Evolutionary conservation across 768 basidiomycete genomes (phyloP), one percentile per base, ranked within the genome.

Genomic region (Chalciporus pseudorubinellus): DNA sequence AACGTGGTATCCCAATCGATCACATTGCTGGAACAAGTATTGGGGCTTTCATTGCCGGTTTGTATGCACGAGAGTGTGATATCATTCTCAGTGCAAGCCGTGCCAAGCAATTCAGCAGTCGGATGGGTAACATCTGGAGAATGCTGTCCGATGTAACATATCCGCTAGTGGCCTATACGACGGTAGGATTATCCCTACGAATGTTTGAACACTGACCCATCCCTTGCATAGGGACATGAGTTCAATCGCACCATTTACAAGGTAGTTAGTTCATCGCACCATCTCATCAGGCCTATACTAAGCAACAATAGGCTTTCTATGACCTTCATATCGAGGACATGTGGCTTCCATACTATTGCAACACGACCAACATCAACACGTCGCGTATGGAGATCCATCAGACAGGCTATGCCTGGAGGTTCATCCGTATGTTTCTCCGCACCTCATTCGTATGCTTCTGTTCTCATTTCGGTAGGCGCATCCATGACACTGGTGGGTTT

Each of bases 341-440:
- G 90, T 98, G 95, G 97, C 76, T 99, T 6, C 97, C 95, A 4
- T 98, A 84, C 74, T 98, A 95, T 72, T 97, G 94, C 71, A 98
- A 98, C 62, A 92, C 95, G 3, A 95, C 97, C 18, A 98, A 98
- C 61, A 97, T 99, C 67, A 93, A 87, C 46, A 92, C 90, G 40
- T 97, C 93, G 9, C 80, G 85, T 9, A 98, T 98, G 93, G 94
- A 98, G 63, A 86, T 98, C 39, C 97, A 99, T 62, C 89, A 95
- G 59, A 91, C 92, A 12, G 97, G 97, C n/a, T 98, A 98, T 72
- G 95, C 97, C 12, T 99, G 95, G 95, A 79, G 93, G 59, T 92
- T 84, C 64, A 90, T 92, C 48, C 88, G 92, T 90, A 65, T 59
- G 78, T 63, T 40, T 41, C 14, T 3, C 19, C 41, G 38, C n/a